Percentiles rank a stretch among this genome's conserved stretches.
phyloP scores from a whole-genome alignment of 2,329 filamentous ascomycete species.

The Fusarium sp. region DNA sequence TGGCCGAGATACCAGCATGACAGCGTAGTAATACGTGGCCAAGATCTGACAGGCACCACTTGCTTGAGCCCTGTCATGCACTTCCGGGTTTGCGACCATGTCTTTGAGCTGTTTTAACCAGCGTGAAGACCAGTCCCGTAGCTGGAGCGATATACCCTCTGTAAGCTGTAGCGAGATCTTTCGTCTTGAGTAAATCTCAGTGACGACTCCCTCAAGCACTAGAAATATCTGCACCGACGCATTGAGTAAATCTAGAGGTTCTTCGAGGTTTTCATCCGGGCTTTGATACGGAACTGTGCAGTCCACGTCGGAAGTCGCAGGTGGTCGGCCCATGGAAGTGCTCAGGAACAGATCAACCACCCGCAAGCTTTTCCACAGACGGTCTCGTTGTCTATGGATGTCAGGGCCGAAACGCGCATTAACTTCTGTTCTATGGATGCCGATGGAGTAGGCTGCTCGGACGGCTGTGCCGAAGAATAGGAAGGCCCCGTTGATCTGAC shows the following conservation, averaged over 20 bases:
- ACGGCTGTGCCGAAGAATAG: conserved; percentile 67
- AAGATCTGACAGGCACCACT: conserved; percentile 66
- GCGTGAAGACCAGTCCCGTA: conserved; percentile 64
- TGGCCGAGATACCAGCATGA: conserved; percentile 68
- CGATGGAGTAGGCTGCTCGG: conserved; percentile 66
- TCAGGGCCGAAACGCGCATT: conserved; percentile 64
- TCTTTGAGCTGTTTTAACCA: conserved; percentile 63
- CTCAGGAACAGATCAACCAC: conserved; percentile 66
- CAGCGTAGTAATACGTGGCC: conserved; percentile 68
- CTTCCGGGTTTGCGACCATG: conserved; percentile 47
- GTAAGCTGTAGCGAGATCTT: conserved; percentile 67
- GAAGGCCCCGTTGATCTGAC: conserved; percentile 68
- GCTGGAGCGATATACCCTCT: conserved; percentile 65
- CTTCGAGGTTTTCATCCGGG: conserved; percentile 54
- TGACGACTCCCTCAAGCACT: conserved; percentile 64
- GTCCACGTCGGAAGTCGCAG: conserved; percentile 66
- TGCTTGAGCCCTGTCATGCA: conserved; percentile 49
- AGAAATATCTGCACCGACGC: conserved; percentile 67
- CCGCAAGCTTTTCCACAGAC: conserved; percentile 67
- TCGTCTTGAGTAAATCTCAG: conserved; percentile 66
- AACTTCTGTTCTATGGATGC: conserved; percentile 66
- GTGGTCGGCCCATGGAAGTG: conserved; percentile 67
- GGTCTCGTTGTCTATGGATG: conserved; percentile 60
- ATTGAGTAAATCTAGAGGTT: conserved; percentile 62
- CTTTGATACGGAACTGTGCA: conserved; percentile 65